Base-by-base conservation (phyloP, 306 rosid genomes). In the Cicer arietinum region DNA sequence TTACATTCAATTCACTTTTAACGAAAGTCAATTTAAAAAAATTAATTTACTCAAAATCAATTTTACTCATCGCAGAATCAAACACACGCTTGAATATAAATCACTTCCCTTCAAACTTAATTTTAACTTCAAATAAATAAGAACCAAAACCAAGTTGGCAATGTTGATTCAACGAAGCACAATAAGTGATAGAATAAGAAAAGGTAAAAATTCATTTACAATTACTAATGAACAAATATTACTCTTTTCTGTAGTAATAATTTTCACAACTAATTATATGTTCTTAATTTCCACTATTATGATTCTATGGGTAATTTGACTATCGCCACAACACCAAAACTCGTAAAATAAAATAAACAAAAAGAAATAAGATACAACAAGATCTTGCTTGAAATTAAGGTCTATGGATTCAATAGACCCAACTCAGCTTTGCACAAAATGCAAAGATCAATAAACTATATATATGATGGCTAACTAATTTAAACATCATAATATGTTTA, bases 351-450 rank as follows among this genome's bases (percentile, higher is more conserved):
- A 67, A 37, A 62, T 25, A 25, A 69, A 60, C 13, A 7, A 37
- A 67, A 6, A n/a, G 22, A 69, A 25, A 25, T 25, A 3, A 30
- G 51, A 75, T 47, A 66, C 20, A 76, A 54, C 14, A 73, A 61
- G 16, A 40, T 39, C 53, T 75, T 74, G 65, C 67, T 40, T 65
- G 47, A 69, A 22, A 48, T 35, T 53, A 65, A 78, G 37, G 61
- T 74, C 64, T 73, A 82, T 3, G 14, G 25, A 75, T 64, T 30
- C 35, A 40, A 80, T 46, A 6, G 40, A 69, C 20, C 42, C 56
- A 66, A 65, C 17, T 75, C 7, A 64, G 18, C 12, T 66, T 50
- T 14, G 22, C 62, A 74, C 70, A 48, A 67, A 51, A 67, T 44
- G 20, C 73, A 69, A 75, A 69, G 16, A 18, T 39, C 43, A 50